Percentiles rank a stretch among this genome's conserved stretches.
These are phyloP conservation scores for Alternaria atra DNA, from an alignment of 2,329 filamentous ascomycete genomes.

Conservation along the genomic window DNA sequence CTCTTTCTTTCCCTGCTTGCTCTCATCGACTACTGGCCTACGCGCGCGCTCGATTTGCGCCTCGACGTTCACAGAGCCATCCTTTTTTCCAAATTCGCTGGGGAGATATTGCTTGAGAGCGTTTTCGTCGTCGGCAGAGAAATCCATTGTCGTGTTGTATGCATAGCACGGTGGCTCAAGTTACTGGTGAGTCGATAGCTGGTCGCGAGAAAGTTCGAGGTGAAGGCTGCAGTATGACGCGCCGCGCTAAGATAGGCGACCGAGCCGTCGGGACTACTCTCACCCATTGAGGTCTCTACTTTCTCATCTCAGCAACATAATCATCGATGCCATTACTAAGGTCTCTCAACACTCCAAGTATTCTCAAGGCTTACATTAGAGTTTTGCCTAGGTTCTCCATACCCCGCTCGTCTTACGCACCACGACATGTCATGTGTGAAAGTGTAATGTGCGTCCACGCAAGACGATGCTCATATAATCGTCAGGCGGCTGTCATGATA, in stretches of 20 bases:
- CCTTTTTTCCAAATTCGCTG: conserved; percentile 83
- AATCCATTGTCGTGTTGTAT: conserved; percentile 30
- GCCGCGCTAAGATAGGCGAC: conserved; percentile 11
- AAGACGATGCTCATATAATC: background rate
- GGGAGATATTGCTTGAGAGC: conserved; percentile 81
- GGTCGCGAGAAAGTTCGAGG: conserved; percentile 7
- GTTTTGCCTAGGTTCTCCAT: background rate
- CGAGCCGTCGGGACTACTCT: conserved; percentile 3
- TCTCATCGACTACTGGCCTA: conserved; percentile 60
- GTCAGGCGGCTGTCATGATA: background rate
- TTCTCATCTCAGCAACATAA: background rate
- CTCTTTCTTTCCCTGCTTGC: conserved; percentile 40
- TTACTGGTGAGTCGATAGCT: conserved; percentile 7
- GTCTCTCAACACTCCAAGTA: background rate
- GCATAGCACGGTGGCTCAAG: conserved; percentile 10
- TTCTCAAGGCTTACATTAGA: background rate
- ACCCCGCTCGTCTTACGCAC: background rate
- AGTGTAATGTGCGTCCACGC: background rate
- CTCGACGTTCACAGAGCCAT: conserved; percentile 75
- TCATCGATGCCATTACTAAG: background rate
- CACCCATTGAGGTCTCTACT: background rate
- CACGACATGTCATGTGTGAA: background rate
- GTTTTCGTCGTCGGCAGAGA: conserved; percentile 63
- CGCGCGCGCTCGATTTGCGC: conserved; percentile 84
- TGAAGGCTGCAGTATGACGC: conserved; percentile 22